A percentile compares a stretch with the other conserved stretches of the same genome.
Conservation (phyloP, 495 filamentous ascomycete species). For the Halenospora varia region DNA sequence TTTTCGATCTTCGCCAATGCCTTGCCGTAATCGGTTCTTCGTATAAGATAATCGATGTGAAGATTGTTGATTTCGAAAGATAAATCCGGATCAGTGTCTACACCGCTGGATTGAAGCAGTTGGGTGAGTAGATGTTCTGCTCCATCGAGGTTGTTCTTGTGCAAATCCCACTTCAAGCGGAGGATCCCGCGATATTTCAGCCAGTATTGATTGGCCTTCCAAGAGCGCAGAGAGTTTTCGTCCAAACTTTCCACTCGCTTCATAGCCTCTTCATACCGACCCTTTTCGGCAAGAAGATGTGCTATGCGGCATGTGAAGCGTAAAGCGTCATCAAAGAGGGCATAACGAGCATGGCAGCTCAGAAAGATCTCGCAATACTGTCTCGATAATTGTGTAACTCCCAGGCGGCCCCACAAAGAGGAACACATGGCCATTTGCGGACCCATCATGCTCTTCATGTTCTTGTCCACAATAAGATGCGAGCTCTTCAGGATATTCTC, state of each 20-base stretch:
- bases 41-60: conserved; percentile 67
- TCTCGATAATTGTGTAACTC: conserved; percentile 60
- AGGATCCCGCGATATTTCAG: conserved; percentile 67
- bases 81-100: conserved; percentile 60
- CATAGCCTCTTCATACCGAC: conserved; percentile 69
- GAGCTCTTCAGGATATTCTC: conserved; percentile 79
- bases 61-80: conserved; percentile 64
- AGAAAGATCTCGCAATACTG: conserved; percentile 73
- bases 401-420: conserved; percentile 72
- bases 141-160: conserved; percentile 64
- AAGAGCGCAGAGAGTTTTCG: conserved; percentile 61
- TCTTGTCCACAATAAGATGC: conserved; percentile 73
- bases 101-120: conserved; percentile 42
- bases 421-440: conserved; percentile 68
- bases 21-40: conserved; percentile 53
- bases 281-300: conserved; percentile 43
- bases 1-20: conserved; percentile 68
- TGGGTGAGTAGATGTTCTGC: conserved; percentile 63
- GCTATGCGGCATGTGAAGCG: conserved; percentile 49
- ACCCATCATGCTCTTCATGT: conserved; percentile 67
- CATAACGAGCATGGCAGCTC: conserved; percentile 59
- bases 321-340: conserved; percentile 74
- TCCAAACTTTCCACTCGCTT: conserved; percentile 63
- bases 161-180: conserved; percentile 65
- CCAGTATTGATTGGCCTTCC: conserved; percentile 81